Evolutionary conservation across 2,329 filamentous ascomycete genomes (phyloP).

Genomic region (Sarocladium kiliense): DNA sequence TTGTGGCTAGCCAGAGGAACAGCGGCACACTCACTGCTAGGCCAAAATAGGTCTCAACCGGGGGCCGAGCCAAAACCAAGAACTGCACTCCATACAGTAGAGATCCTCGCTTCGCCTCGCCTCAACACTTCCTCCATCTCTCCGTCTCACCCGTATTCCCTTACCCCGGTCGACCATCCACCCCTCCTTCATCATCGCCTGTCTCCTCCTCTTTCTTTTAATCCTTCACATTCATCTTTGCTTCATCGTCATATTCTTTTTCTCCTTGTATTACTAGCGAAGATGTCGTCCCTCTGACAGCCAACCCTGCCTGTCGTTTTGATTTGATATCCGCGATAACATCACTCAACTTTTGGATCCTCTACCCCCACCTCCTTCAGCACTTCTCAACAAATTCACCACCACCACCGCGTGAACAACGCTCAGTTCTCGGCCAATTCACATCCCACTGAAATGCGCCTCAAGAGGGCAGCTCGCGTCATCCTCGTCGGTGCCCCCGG

Average conservation of each 20-base stretch:
- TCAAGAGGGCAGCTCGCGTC: slow-evolving; percentile 78
- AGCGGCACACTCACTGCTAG: too few relatives aligned
- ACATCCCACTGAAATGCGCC: slow-evolving; percentile 43
- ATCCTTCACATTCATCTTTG: neutral
- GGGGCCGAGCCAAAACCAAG: too few relatives aligned
- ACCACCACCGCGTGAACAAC: neutral
- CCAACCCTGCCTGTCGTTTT: neutral
- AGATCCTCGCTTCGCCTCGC: neutral
- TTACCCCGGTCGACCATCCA: neutral
- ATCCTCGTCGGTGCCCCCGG: slow-evolving; percentile 96
- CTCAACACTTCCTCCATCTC: slow-evolving; percentile 8
- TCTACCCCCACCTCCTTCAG: neutral
- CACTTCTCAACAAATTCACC: neutral
- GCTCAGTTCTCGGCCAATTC: neutral
- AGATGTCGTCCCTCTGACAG: neutral
- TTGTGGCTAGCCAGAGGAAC: too few relatives aligned
- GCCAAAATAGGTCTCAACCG: too few relatives aligned
- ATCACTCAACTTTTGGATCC: neutral
- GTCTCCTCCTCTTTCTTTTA: slow-evolving; percentile 2
- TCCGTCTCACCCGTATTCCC: neutral
- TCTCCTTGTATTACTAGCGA: neutral
- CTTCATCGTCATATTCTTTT: neutral
- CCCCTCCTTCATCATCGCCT: neutral
- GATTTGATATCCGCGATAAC: neutral
- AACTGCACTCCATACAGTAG: too few relatives aligned